phyloP scores from a whole-genome alignment of 2,329 filamentous ascomycete species.

The Cladophialophora exuberans region DNA sequence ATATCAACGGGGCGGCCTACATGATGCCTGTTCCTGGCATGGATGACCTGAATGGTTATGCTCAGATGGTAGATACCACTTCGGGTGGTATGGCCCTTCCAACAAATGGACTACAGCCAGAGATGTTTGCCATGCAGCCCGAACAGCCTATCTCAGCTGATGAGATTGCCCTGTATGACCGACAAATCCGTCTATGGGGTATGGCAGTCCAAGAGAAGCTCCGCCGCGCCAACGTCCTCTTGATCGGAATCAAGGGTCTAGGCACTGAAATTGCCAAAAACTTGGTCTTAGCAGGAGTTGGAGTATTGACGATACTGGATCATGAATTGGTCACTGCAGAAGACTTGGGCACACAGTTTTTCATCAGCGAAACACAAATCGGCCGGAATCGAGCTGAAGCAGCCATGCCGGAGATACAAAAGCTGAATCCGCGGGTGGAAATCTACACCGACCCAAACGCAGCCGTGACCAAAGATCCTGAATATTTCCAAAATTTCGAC shows the following conservation, averaged over 20 bases:
- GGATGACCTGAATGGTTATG: conserved; percentile 16
- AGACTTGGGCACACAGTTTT: conserved; percentile 82
- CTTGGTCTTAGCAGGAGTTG: conserved; percentile 89
- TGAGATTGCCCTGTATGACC: conserved; percentile 95
- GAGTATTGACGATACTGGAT: conserved; percentile 86
- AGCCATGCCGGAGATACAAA: conserved; percentile 74
- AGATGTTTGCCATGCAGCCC: conserved; percentile 19
- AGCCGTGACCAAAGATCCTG: conserved; percentile 68
- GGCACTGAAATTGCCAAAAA: conserved; percentile 98
- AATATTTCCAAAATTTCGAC: conserved; percentile 79
- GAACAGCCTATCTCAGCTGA: conserved; percentile 57
- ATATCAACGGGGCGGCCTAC: conserved; percentile 7
- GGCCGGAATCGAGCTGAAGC: conserved; percentile 84
- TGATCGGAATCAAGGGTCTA: conserved; percentile 84
- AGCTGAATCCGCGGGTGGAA: conserved; percentile 85
- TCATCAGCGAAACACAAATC: conserved; percentile 72
- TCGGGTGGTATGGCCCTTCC: conserved; percentile 18
- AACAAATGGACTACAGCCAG: conserved; percentile 18
- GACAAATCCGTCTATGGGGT: conserved; percentile 96
- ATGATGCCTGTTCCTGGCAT: conserved; percentile 9
- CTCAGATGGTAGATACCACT: conserved; percentile 10
- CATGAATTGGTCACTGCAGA: conserved; percentile 73
- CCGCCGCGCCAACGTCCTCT: conserved; percentile 82
- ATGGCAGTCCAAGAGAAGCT: conserved; percentile 92
- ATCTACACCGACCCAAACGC: conserved; percentile 71